Percentiles rank a stretch among this genome's conserved stretches.
Evolutionary conservation across 2,329 filamentous ascomycete species (phyloP).

Genomic region (Escovopsis weberi): DNA sequence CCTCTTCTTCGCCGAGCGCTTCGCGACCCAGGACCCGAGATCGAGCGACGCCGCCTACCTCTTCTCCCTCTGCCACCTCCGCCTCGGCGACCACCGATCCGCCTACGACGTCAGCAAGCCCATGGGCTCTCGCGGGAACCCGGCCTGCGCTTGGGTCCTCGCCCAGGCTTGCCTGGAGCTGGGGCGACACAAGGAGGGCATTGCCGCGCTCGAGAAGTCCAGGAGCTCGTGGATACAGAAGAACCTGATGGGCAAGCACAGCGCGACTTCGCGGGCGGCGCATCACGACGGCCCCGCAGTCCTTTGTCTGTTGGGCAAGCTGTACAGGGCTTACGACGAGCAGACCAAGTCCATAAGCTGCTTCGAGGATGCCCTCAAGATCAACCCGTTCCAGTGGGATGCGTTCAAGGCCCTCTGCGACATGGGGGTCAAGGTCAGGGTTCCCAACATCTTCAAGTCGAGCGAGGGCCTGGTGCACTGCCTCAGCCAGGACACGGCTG

Average conservation of each 20-base stretch:
- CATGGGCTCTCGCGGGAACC: constrained; percentile 56
- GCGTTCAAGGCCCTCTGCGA: constrained; percentile 83
- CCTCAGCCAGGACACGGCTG: constrained; percentile 24
- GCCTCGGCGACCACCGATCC: constrained; percentile 67
- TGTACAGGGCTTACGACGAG: constrained; percentile 71
- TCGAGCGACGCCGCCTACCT: constrained; percentile 72
- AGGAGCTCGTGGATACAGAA: constrained; percentile 60
- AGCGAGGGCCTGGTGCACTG: constrained; percentile 39
- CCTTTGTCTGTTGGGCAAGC: constrained; percentile 71
- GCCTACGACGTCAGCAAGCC: constrained; percentile 72
- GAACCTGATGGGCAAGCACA: constrained; percentile 71
- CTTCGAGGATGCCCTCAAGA: constrained; percentile 77
- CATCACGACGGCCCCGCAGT: constrained; percentile 73
- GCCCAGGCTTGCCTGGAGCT: constrained; percentile 76
- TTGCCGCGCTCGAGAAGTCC: constrained; percentile 69
- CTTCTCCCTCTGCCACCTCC: constrained; percentile 70
- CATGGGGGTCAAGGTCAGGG: constrained; percentile 65
- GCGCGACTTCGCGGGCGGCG: constrained; percentile 56
- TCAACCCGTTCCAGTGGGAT: constrained; percentile 97
- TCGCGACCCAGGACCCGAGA: constrained; percentile 70
- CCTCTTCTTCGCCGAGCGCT: constrained; percentile 80
- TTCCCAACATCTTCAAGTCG: constrained; percentile 75
- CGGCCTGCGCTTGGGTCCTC: constrained; percentile 84
- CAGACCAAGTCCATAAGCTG: constrained; percentile 71
- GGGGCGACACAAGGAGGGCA: constrained; percentile 67